phyloP scores from a whole-genome alignment of 2,329 filamentous ascomycete genomes.

The Acrodontium crateriforme region DNA sequence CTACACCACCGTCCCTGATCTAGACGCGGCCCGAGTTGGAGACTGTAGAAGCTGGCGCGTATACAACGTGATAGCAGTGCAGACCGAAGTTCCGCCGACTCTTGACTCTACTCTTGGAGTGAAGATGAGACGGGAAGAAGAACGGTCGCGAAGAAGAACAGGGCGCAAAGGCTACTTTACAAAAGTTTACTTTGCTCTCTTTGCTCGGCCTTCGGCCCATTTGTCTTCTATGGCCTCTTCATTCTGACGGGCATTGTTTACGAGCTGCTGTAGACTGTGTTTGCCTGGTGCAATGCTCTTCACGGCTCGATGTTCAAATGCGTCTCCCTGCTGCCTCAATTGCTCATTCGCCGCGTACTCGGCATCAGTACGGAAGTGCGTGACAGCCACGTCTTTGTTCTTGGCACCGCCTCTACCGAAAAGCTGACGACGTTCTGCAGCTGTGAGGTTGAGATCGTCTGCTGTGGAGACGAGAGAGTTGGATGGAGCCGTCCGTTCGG shows the following conservation, averaged over 20 bases:
- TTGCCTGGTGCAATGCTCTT: constrained; percentile 74
- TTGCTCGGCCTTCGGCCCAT: constrained; percentile 67
- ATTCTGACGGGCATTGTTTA: constrained; percentile 69
- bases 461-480: constrained; percentile 59
- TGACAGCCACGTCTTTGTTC: constrained; percentile 46
- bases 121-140: no score
- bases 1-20: no score
- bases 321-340: constrained; percentile 54
- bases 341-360: constrained; percentile 80
- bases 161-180: no score
- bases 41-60: no score
- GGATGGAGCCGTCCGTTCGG: constrained; percentile 7
- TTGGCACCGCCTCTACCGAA: constrained; percentile 51
- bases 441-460: constrained; percentile 63
- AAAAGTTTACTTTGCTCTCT: constrained; percentile 70
- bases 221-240: constrained; percentile 82
- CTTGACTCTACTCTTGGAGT: no score
- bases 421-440: constrained; percentile 63
- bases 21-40: no score
- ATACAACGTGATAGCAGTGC: no score
- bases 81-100: no score
- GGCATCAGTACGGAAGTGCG: constrained; percentile 77
- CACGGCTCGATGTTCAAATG: constrained; percentile 63
- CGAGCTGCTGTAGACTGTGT: constrained; percentile 76
- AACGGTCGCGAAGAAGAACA: no score